These are phyloP conservation scores for Neurospora sp. DNA, from an alignment of 495 filamentous ascomycete genomes.

Conservation along the genomic window DNA sequence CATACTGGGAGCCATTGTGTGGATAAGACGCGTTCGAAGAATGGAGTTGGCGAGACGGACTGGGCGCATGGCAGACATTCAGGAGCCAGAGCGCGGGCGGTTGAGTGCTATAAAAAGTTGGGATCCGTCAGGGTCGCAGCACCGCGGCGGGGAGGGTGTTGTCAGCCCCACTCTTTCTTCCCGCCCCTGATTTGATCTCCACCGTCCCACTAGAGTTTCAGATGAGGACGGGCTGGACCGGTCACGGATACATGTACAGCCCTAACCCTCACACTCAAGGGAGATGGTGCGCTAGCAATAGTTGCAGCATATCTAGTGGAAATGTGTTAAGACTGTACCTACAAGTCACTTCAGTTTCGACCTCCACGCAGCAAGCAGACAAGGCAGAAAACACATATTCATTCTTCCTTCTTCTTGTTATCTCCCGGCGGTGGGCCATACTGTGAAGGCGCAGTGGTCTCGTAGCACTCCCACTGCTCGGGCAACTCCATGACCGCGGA, in stretches of 20 bases:
- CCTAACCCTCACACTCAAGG: not conserved
- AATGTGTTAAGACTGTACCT: no score
- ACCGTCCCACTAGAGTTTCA: not conserved
- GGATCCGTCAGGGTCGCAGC: not conserved
- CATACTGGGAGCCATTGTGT: constrained; percentile 39
- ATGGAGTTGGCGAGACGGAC: not conserved
- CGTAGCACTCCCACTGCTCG: not conserved
- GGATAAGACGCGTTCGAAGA: constrained; percentile 7
- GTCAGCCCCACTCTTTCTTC: not conserved
- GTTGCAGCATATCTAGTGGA: no score
- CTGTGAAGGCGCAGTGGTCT: not conserved
- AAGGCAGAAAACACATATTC: not conserved
- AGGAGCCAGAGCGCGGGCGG: not conserved
- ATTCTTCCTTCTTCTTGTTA: not conserved
- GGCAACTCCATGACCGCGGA: not conserved
- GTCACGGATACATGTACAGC: not conserved
- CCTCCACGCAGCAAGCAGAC: not conserved
- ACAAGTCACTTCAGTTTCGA: not conserved
- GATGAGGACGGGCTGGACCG: not conserved
- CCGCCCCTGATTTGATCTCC: not conserved
- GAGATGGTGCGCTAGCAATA: not conserved
- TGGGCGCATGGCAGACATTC: not conserved
- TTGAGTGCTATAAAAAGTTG: not conserved
- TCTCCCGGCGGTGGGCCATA: not conserved
- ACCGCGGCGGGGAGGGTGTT: not conserved